These are phyloP conservation scores for Brettanomyces custersianus DNA, from an alignment of 805 yeast genomes.

Conservation along the genomic window DNA sequence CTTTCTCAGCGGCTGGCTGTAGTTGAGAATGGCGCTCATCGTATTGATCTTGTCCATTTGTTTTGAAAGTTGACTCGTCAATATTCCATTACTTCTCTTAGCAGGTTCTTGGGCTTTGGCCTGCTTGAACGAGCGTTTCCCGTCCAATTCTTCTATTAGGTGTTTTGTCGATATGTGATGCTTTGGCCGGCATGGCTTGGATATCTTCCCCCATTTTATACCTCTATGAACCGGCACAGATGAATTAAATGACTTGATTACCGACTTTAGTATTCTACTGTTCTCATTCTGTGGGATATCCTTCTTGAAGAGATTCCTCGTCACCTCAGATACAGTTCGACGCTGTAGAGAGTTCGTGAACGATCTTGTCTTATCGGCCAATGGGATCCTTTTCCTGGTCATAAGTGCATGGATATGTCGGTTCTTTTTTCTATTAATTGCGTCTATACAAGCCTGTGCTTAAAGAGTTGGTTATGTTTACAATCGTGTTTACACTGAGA, in stretches of 20 bases:
- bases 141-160: too few species aligned
- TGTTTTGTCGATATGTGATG: too few species aligned
- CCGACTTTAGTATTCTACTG: neutral
- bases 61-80: constrained; percentile 2
- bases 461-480: too few species aligned
- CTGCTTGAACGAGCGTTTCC: too few species aligned
- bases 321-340: neutral
- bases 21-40: constrained; percentile 4
- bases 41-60: constrained; percentile 1
- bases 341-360: constrained; percentile 1
- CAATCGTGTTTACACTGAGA: too few species aligned
- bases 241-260: neutral
- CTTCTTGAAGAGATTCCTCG: constrained; percentile 1
- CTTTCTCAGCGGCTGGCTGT: constrained; percentile 1
- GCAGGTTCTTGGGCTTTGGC: too few species aligned
- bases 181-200: too few species aligned
- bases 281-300: neutral
- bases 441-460: too few species aligned
- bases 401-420: too few species aligned
- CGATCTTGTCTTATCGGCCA: constrained; percentile 2
- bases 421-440: too few species aligned
- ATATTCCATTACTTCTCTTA: constrained; percentile 1
- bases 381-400: neutral
- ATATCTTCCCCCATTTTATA: too few species aligned
- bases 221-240: too few species aligned